Evolutionary conservation across 2,329 filamentous ascomycete species (phyloP), one percentile per base, ranked within the genome.

Genomic region (Coccinonectria pachysandricola): DNA sequence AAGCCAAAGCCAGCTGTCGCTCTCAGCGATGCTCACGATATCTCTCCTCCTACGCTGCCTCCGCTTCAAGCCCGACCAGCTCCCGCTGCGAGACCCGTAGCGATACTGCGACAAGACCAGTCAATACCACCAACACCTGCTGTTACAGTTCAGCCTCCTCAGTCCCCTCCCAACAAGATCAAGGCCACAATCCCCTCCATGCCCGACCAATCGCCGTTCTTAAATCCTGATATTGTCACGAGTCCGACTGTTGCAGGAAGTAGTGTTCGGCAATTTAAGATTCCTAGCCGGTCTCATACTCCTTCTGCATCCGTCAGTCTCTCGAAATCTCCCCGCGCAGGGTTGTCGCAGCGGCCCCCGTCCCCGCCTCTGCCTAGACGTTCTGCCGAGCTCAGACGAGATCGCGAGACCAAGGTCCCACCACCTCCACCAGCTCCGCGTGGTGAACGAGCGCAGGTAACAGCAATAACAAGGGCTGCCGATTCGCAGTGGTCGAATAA

Each of bases 371-470:
- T 74, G 2, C 74, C 73, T 2, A 60, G 73, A 40, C 62, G 74
- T 35, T 79, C 74, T n/a, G 65, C 53, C 5, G 75, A 78, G 45
- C 40, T 71, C 3, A 62, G 62, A 30, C 58, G 71, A 30, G 64
- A 71, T 2, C 54, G 57, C 11, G 63, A 68, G 16, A 25, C 42
- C 35, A 64, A 49, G 27, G 34, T 53, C 27, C 54, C 57, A 14
- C 64, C 65, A 4, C 82, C 83, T 7, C 84, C 85, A 4, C 79
- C 81, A 1, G 68, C 87, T 19, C 91, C 92, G 50, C 75, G 87
- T 28, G 75, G 76, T 15, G 82, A 83, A 20, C 93, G 92, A 53
- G 52, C 56, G 6, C 40, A 53, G 27, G 59, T 62, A 12, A 48
- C 48, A 10, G 39, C 41, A 8, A 37, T 36, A 3, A 46, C 43